phyloP scores from a whole-genome alignment of 1,284 basidiomycete species.

The Ceratobasidium sp. region DNA sequence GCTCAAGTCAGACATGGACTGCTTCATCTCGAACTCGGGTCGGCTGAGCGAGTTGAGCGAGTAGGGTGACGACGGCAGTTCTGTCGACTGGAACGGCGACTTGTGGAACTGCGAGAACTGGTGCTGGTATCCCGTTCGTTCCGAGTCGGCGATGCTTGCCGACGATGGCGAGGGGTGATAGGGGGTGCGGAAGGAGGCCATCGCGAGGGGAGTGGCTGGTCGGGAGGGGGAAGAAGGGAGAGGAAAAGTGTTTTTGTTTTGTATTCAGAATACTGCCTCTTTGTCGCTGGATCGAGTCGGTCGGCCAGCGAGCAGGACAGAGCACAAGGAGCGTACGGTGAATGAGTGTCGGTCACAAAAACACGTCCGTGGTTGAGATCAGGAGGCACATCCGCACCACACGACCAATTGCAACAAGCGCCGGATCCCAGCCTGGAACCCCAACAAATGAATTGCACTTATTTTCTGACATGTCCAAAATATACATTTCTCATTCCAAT shows the following conservation, averaged over 20 bases:
- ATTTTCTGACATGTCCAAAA: not conserved
- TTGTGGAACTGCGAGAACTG: conserved; percentile 3
- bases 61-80: conserved; percentile 2
- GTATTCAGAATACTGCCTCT: not conserved
- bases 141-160: conserved; percentile 19
- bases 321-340: conserved; percentile 26
- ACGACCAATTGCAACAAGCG: not conserved
- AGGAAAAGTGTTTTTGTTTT: not conserved
- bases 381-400: conserved; percentile 10
- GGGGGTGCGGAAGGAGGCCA: conserved; percentile 15
- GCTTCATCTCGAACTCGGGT: conserved; percentile 6
- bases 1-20: conserved; percentile 35
- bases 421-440: not conserved
- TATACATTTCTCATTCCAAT: conserved; percentile 27
- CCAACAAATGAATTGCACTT: not conserved
- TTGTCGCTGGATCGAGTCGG: conserved; percentile 6
- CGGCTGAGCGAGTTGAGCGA: not conserved
- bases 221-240: not conserved
- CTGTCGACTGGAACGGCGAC: not conserved
- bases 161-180: conserved; percentile 28
- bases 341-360: conserved; percentile 31
- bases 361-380: conserved; percentile 17
- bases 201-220: not conserved
- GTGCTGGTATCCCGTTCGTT: conserved; percentile 16
- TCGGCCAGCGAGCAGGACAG: conserved; percentile 31